Base-by-base conservation (phyloP, 495 filamentous ascomycete species). In the Hypoxylon fuscum region DNA sequence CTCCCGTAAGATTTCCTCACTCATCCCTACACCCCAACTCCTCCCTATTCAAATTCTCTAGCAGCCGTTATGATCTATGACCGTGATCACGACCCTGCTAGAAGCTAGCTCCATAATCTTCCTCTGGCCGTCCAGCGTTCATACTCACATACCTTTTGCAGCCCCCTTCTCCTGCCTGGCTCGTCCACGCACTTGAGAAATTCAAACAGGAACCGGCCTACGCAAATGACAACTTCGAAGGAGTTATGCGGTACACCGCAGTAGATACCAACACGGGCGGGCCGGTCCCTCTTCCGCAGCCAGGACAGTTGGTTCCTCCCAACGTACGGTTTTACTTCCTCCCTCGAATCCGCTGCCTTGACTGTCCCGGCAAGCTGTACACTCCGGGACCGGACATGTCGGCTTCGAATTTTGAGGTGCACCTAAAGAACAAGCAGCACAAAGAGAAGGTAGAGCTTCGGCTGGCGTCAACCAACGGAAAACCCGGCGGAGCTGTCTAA, bases 351-450 rank as follows among this genome's bases (percentile, higher is more conserved):
- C 83, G 88, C 29, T 98, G 95, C 68, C 83, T 86, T 37, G 95
- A 97, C 70, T 97, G 95, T 74, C 90, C 94, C 1, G 91, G 92
- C 29, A 97, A 97, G 72, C 76, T 96, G 25, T 98, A 98, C 72
- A 96, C 90, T 0, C 89, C 92, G 1, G 90, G 90, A 0, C 93
- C 94, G 0, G 91, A 86, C 18, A 87, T 82, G 68, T 91, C 92
- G 0, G 88, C 92, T 9, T 87, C 87, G n/a, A 93, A 95, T 68
- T 97, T 97, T 54, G 88, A 94, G 75, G 87, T 94, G 5, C 93
- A 97, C 76, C 77, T 96, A n/a, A 88, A 85, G 65, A 95, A 96
- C 74, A 76, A 86, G 32, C 73, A 81, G 17, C 95, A 97, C 77
- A 86, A 88, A 68, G 85, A 90, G 68, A 84, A 80, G 55, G 92